Evolutionary conservation across 2,329 filamentous ascomycete species (phyloP).

Genomic region (Fusarium oxysporum): DNA sequence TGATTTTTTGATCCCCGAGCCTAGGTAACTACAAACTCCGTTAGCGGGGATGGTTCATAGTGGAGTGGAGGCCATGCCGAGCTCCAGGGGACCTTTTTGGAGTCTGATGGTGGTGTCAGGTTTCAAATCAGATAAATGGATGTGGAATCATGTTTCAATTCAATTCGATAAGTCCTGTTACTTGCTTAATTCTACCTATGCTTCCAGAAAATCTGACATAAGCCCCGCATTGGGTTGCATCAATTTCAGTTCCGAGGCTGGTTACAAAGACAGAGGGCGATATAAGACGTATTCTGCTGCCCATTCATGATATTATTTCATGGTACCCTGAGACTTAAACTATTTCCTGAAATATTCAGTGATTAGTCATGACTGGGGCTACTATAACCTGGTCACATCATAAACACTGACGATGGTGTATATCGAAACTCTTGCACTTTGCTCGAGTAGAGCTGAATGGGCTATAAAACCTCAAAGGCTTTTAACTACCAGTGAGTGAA

Average conservation of each 20-base stretch:
- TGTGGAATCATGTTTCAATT: conserved; percentile 30
- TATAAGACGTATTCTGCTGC: not conserved
- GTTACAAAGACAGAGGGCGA: conserved; percentile 1
- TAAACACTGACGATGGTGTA: conserved; percentile 13
- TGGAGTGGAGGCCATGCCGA: conserved; percentile 1
- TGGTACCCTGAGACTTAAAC: not conserved
- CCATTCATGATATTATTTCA: not conserved
- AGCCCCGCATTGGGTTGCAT: not conserved
- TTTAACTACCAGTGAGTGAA: not conserved
- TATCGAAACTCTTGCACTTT: not conserved
- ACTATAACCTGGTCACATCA: conserved; percentile 11
- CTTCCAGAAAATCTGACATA: not conserved
- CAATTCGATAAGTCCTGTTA: not conserved
- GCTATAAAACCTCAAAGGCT: not conserved
- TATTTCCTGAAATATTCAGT: not conserved
- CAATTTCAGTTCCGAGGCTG: not conserved
- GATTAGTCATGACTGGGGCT: not conserved
- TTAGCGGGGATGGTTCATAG: conserved; percentile 22
- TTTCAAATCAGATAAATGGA: conserved; percentile 10
- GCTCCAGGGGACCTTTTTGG: conserved; percentile 9
- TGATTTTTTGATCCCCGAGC: conserved; percentile 34
- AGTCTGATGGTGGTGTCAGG: not conserved
- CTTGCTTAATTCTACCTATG: not conserved
- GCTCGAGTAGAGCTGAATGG: not conserved
- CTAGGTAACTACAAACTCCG: conserved; percentile 10